A percentile compares a stretch with the other conserved stretches of the same genome.
These are phyloP conservation scores for Ramaria sp. DNA, from an alignment of 768 basidiomycete genomes.

Conservation along the genomic window DNA sequence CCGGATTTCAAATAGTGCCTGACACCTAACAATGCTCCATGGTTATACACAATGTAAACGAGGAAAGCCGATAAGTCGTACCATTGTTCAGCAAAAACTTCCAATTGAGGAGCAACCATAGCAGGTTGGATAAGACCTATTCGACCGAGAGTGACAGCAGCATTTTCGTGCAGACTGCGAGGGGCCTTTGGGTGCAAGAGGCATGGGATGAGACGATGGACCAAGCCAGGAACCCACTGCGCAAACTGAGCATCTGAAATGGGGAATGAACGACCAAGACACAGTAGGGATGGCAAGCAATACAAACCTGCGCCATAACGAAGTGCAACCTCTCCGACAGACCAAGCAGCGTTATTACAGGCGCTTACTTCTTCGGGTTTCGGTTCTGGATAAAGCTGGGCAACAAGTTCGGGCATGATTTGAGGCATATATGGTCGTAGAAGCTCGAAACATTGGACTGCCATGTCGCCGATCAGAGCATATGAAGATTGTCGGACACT, in stretches of 20 bases:
- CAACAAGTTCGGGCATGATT: slow-evolving; percentile 83
- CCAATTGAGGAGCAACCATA: slow-evolving; percentile 79
- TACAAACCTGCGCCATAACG: slow-evolving; percentile 72
- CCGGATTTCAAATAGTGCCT: slow-evolving; percentile 93
- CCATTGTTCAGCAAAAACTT: slow-evolving; percentile 91
- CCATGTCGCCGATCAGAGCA: slow-evolving; percentile 96
- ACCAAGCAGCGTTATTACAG: slow-evolving; percentile 99
- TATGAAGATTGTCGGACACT: slow-evolving; percentile 94
- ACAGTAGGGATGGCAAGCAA: not conserved
- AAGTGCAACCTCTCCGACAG: slow-evolving; percentile 95
- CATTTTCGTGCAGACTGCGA: slow-evolving; percentile 92
- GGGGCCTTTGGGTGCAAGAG: slow-evolving; percentile 88
- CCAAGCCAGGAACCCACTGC: slow-evolving; percentile 82
- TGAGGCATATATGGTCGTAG: slow-evolving; percentile 78
- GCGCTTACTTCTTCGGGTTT: slow-evolving; percentile 92
- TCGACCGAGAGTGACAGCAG: slow-evolving; percentile 95
- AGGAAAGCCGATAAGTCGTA: not conserved
- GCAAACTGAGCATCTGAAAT: slow-evolving; percentile 65
- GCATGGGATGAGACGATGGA: slow-evolving; percentile 85
- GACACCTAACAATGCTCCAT: slow-evolving; percentile 35
- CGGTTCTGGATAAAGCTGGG: slow-evolving; percentile 87
- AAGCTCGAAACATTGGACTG: slow-evolving; percentile 87
- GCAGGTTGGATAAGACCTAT: slow-evolving; percentile 88
- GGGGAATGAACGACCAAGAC: not conserved
- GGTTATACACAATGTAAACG: slow-evolving; percentile 11